phyloP scores from a whole-genome alignment of 768 basidiomycete species.

The Boletus tomentosulus region DNA sequence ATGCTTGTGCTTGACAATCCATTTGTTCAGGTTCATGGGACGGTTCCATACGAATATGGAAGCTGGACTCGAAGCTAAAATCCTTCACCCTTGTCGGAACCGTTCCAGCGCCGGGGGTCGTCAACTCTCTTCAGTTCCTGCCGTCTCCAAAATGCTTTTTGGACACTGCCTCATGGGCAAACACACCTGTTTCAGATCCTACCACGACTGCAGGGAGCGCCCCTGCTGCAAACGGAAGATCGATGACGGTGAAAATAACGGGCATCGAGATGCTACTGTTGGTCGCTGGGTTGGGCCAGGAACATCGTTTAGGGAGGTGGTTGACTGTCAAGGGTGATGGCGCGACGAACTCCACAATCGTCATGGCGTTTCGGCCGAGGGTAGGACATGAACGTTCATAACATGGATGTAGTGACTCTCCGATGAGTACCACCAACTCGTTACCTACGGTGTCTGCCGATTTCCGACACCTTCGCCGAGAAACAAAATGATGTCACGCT shows the following conservation, averaged over 20 bases:
- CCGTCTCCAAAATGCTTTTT: slow-evolving; percentile 42
- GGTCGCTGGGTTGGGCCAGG: slow-evolving; percentile 80
- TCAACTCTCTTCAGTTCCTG: slow-evolving; percentile 88
- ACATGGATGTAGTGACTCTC: neutral
- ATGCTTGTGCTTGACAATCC: slow-evolving; percentile 2
- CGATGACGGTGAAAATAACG: slow-evolving; percentile 25
- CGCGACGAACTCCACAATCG: slow-evolving; percentile 66
- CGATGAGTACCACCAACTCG: too few relatives aligned
- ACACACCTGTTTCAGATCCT: neutral
- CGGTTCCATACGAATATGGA: slow-evolving; percentile 86
- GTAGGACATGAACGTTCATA: too few relatives aligned
- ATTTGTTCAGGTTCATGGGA: slow-evolving; percentile 81
- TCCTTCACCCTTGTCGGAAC: slow-evolving; percentile 68
- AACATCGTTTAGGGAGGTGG: slow-evolving; percentile 91
- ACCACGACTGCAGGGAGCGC: neutral
- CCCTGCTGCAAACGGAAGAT: neutral
- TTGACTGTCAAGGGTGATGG: slow-evolving; percentile 66
- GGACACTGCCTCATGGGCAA: slow-evolving; percentile 42
- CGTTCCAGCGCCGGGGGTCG: slow-evolving; percentile 67
- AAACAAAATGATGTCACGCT: too few relatives aligned
- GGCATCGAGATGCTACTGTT: slow-evolving; percentile 47
- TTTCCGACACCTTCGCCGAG: too few relatives aligned
- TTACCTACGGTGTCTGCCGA: too few relatives aligned
- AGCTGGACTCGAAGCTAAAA: slow-evolving; percentile 72
- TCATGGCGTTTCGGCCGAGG: slow-evolving; percentile 50